A percentile compares a stretch with the other conserved stretches of the same genome.
phyloP scores from a whole-genome alignment of 129 eudicot species.

The Dittrichia graveolens region DNA sequence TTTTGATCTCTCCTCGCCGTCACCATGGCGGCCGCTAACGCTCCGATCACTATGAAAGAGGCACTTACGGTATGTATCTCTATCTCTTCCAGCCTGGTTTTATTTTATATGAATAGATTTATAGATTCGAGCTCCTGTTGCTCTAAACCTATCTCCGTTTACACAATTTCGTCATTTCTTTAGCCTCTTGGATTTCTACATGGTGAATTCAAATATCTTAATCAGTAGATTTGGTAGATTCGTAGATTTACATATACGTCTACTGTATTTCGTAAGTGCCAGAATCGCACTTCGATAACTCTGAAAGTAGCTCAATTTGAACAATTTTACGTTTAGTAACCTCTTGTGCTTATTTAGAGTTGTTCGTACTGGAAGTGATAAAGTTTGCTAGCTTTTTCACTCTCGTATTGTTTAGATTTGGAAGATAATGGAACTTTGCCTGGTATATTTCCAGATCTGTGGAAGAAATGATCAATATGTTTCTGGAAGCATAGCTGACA shows the following conservation, averaged over 20 bases:
- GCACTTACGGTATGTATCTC: conserved; percentile 73
- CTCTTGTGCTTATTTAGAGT: conserved; percentile 24
- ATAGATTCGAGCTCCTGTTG: conserved; percentile 15
- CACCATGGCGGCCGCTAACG: conserved; percentile 98
- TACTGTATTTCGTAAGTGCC: neutral
- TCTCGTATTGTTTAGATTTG: conserved; percentile 13
- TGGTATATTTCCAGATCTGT: conserved; percentile 52
- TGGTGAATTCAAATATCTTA: conserved; percentile 6
- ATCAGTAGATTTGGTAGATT: conserved; percentile 31
- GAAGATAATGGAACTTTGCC: conserved; percentile 7
- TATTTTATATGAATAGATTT: conserved; percentile 7
- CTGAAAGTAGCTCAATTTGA: conserved; percentile 24
- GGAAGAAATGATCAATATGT: conserved; percentile 4
- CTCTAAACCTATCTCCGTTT: conserved; percentile 15
- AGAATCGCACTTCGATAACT: conserved; percentile 6
- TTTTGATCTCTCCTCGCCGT: conserved; percentile 49
- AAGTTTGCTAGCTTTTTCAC: conserved; percentile 16
- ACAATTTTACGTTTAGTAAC: conserved; percentile 6
- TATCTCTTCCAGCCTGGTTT: conserved; percentile 1
- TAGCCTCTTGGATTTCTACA: conserved; percentile 3
- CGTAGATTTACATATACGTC: neutral
- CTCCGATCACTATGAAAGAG: conserved; percentile 97
- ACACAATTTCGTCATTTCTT: conserved; percentile 12
- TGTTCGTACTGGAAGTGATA: conserved; percentile 12
- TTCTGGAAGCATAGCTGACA: neutral